Evolutionary conservation across 2,329 filamentous ascomycete genomes (phyloP).

Genomic region (Dendrostoma leiphaemia): DNA sequence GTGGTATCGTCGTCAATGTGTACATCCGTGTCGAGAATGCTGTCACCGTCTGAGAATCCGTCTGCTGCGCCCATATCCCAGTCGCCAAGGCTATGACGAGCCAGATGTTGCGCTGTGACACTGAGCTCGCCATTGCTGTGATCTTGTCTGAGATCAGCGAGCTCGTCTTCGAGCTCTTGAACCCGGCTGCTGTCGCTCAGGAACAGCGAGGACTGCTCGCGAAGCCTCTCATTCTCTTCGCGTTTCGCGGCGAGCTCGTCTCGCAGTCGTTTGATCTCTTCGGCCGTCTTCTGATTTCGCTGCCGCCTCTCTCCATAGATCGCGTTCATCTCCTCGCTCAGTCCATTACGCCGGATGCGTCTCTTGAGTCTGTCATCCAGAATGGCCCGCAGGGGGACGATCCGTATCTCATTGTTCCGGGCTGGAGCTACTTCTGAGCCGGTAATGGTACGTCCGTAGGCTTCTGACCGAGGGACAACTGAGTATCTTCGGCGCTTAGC

Average conservation of each 20-base stretch:
- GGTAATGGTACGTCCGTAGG: not conserved
- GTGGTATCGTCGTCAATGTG: constrained; percentile 7
- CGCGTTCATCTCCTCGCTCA: constrained; percentile 58
- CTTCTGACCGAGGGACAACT: not conserved
- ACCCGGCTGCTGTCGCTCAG: constrained; percentile 2
- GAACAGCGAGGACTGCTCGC: constrained; percentile 4
- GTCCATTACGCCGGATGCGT: constrained; percentile 52
- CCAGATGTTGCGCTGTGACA: not conserved
- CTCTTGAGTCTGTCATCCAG: constrained; percentile 57
- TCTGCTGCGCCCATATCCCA: constrained; percentile 10
- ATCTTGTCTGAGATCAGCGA: not conserved
- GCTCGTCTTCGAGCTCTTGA: constrained; percentile 4
- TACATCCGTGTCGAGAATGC: not conserved
- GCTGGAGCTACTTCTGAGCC: too few species aligned
- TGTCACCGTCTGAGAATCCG: constrained; percentile 9
- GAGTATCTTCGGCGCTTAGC: not conserved
- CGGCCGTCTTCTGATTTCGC: constrained; percentile 35
- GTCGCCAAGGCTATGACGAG: constrained; percentile 1
- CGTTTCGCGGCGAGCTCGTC: constrained; percentile 49
- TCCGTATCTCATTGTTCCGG: constrained; percentile 40
- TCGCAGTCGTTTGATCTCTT: constrained; percentile 48
- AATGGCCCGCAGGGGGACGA: constrained; percentile 52
- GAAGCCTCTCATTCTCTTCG: constrained; percentile 51
- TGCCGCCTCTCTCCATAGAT: constrained; percentile 46
- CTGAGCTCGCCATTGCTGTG: not conserved